A percentile compares a stretch with the other conserved stretches of the same genome.
Evolutionary conservation across 2,329 filamentous ascomycete genomes (phyloP).

Genomic region (Pezicula rhizophila): DNA sequence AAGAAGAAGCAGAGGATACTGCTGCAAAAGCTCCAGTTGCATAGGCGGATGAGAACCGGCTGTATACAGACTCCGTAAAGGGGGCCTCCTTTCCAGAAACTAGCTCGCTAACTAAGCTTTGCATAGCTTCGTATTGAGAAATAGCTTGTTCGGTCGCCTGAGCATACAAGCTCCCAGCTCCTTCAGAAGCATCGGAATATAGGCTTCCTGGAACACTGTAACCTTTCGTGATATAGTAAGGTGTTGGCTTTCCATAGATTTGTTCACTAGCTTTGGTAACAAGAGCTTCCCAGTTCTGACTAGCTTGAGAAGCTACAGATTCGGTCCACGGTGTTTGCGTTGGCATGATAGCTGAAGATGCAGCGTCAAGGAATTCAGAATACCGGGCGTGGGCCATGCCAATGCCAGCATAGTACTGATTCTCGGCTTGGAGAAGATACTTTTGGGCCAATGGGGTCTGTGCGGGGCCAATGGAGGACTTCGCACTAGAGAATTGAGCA

Average conservation of each 20-base stretch:
- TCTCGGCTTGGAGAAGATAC: constrained; percentile 55
- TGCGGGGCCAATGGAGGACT: constrained; percentile 59
- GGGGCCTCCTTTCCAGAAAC: constrained; percentile 71
- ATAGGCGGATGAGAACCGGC: constrained; percentile 65
- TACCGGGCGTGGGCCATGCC: constrained; percentile 76
- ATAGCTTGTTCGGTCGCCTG: constrained; percentile 55
- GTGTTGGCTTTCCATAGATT: constrained; percentile 25
- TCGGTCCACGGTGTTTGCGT: constrained; percentile 50
- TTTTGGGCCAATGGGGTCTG: constrained; percentile 43
- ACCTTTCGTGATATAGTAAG: constrained; percentile 27
- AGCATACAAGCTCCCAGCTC: constrained; percentile 36
- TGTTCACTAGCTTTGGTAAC: constrained; percentile 26
- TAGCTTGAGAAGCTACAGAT: constrained; percentile 41
- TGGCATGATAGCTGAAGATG: constrained; percentile 62
- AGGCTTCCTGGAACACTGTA: constrained; percentile 26
- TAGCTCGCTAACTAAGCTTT: constrained; percentile 69
- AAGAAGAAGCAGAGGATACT: constrained; percentile 44
- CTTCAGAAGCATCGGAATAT: constrained; percentile 45
- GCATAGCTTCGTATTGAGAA: constrained; percentile 63
- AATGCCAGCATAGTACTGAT: constrained; percentile 71
- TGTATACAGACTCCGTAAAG: constrained; percentile 76
- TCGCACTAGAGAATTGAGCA: constrained; percentile 63
- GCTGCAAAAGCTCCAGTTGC: constrained; percentile 48
- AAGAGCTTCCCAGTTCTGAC: constrained; percentile 31
- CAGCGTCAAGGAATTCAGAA: constrained; percentile 65